Percentiles rank a stretch among this genome's conserved stretches.
Evolutionary conservation across 169 alveolate genomes (phyloP).

Genomic region (Cryptosporidium xiaoi): DNA sequence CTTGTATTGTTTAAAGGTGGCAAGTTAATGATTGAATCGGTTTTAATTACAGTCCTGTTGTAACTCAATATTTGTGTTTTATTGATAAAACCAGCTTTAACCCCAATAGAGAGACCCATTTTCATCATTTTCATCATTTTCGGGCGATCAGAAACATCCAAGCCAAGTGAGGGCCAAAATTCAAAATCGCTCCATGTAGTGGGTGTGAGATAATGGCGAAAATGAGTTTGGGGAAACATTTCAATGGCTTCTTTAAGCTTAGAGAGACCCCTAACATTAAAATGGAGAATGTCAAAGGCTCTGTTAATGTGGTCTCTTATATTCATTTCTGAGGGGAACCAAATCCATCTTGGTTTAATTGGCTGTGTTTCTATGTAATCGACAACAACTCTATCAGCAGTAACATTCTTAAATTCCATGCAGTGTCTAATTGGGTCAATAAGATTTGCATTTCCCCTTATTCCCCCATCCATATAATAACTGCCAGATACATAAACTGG

Average conservation of each 20-base stretch:
- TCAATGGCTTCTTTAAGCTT: conserved; percentile 63
- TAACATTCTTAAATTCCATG: conserved; percentile 68
- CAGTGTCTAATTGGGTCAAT: conserved; percentile 68
- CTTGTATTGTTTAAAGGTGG: conserved; percentile 40
- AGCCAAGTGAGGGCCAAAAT: conserved; percentile 59
- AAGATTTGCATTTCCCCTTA: conserved; percentile 68
- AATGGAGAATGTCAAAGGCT: conserved; percentile 70
- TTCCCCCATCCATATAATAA: conserved; percentile 74
- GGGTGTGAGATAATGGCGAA: conserved; percentile 59
- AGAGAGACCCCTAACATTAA: conserved; percentile 64
- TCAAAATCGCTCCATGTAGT: conserved; percentile 60
- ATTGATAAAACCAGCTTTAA: conserved; percentile 33
- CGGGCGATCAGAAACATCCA: conserved; percentile 64
- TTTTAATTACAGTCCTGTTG: conserved; percentile 31
- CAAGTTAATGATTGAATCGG: conserved; percentile 9
- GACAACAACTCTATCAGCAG: conserved; percentile 60
- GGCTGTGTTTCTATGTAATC: conserved; percentile 73
- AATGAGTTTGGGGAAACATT: conserved; percentile 60
- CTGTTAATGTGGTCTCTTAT: conserved; percentile 65
- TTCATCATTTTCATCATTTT: conserved; percentile 71
- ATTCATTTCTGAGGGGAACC: conserved; percentile 58
- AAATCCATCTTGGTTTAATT: conserved; percentile 40
- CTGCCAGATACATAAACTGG: conserved; percentile 62
- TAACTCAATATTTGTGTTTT: conserved; percentile 42
- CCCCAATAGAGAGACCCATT: conserved; percentile 64